A percentile compares a stretch with the other conserved stretches of the same genome.
These are phyloP conservation scores for Erodium moschatum DNA, from an alignment of 441 rosid genomes.

Conservation along the genomic window DNA sequence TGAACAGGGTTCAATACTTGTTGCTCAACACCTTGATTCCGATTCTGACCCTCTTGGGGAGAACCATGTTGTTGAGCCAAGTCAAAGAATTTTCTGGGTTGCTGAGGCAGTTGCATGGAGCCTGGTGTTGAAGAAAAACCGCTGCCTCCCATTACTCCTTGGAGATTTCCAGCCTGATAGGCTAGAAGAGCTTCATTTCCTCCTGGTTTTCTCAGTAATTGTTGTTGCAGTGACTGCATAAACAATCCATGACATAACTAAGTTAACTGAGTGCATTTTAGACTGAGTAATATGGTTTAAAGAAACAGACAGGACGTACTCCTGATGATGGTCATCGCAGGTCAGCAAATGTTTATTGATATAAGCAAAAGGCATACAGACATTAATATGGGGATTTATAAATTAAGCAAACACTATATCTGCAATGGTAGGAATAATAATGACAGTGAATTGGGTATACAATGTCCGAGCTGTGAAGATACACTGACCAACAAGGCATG, in stretches of 20 bases:
- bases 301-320: not conserved
- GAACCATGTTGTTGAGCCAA: conserved; percentile 56
- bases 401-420: not conserved
- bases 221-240: conserved; percentile 47
- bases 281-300: not conserved
- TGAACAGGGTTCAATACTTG: conserved; percentile 68
- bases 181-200: conserved; percentile 69
- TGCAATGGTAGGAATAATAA: conserved; percentile 1
- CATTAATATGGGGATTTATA: not conserved
- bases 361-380: not conserved
- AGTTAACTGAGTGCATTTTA: not conserved
- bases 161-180: conserved; percentile 68
- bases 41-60: conserved; percentile 56
- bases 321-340: not conserved
- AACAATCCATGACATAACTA: conserved; percentile 10
- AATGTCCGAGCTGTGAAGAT: conserved; percentile 5
- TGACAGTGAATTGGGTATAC: conserved; percentile 7
- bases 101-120: conserved; percentile 77
- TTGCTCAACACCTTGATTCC: conserved; percentile 61
- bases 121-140: conserved; percentile 54
- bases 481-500: not conserved
- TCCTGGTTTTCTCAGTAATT: conserved; percentile 61
- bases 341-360: not conserved
- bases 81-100: conserved; percentile 72
- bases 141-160: conserved; percentile 68